These are phyloP conservation scores for Trichoderma sp. DNA, from an alignment of 2,329 filamentous ascomycete genomes.

Conservation along the genomic window DNA sequence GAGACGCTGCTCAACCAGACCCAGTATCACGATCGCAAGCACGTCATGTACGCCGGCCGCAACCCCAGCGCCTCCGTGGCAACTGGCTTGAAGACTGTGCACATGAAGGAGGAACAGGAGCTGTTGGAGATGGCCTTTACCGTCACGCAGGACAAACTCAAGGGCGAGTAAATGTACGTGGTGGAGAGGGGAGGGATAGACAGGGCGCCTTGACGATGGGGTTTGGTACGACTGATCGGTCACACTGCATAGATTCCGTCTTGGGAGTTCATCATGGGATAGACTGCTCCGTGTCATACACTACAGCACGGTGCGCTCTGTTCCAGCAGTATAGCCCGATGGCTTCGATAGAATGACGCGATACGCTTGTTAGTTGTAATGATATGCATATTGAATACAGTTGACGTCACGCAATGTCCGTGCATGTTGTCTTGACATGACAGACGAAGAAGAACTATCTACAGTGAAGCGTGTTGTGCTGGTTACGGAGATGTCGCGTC, in stretches of 20 bases:
- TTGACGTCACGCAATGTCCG: slow-evolving; percentile 1
- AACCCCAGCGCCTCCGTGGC: slow-evolving; percentile 92
- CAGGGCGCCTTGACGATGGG: too few species aligned
- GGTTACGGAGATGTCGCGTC: slow-evolving; percentile 17
- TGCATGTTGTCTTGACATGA: too few species aligned
- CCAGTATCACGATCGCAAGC: slow-evolving; percentile 86
- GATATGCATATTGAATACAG: slow-evolving; percentile 5
- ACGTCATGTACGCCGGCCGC: slow-evolving; percentile 95
- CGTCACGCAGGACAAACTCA: slow-evolving; percentile 69
- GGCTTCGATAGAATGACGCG: slow-evolving; percentile 16
- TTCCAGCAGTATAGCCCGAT: slow-evolving; percentile 6
- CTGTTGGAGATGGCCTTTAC: slow-evolving; percentile 68
- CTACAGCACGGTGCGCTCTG: background rate
- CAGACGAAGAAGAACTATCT: background rate
- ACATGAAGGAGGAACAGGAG: slow-evolving; percentile 91
- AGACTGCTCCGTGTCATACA: slow-evolving; percentile 40
- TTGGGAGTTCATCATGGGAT: slow-evolving; percentile 27
- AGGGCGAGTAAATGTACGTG: slow-evolving; percentile 58
- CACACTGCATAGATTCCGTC: background rate
- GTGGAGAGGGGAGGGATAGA: too few species aligned
- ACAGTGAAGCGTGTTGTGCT: background rate
- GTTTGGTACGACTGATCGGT: too few species aligned
- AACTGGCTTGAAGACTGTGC: slow-evolving; percentile 84
- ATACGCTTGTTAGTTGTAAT: slow-evolving; percentile 23
- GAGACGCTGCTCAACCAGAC: slow-evolving; percentile 96